Evolutionary conservation across 176 grass and related monocot genomes (phyloP).

Genomic region (Juncus effusus): DNA sequence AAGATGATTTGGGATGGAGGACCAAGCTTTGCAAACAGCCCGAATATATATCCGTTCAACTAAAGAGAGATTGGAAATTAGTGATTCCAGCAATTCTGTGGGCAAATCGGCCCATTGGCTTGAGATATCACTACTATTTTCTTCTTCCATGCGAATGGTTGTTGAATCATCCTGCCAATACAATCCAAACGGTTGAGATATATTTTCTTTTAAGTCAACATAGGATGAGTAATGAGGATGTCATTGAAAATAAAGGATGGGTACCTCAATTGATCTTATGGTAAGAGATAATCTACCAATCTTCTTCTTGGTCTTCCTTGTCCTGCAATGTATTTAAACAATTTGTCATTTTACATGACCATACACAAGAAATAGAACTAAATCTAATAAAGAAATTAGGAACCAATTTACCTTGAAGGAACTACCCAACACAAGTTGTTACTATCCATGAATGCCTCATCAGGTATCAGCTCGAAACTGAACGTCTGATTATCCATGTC

Average conservation of each 20-base stretch:
- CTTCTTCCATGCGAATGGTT: background rate
- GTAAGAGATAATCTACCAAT: too few relatives aligned
- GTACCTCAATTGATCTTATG: too few relatives aligned
- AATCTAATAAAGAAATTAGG: background rate
- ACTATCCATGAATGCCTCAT: background rate
- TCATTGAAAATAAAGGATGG: background rate
- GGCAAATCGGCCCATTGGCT: conserved; percentile 20
- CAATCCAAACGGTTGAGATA: background rate
- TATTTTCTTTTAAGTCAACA: conserved; percentile 2
- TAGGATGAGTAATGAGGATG: background rate
- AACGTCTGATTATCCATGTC: conserved; percentile 9
- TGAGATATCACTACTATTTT: background rate
- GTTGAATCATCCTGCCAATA: conserved; percentile 2
- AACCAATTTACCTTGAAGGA: background rate
- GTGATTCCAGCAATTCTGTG: conserved; percentile 3
- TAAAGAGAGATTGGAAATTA: conserved; percentile 5
- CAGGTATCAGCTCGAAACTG: conserved; percentile 16
- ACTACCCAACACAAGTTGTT: conserved; percentile 12
- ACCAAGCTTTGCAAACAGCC: conserved; percentile 28
- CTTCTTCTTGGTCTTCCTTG: background rate
- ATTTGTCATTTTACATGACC: background rate
- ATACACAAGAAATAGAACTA: background rate
- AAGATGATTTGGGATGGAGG: background rate
- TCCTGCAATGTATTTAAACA: background rate
- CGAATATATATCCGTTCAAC: conserved; percentile 8